phyloP scores from a whole-genome alignment of 1,284 basidiomycete species.

The Tylopilus sp. region DNA sequence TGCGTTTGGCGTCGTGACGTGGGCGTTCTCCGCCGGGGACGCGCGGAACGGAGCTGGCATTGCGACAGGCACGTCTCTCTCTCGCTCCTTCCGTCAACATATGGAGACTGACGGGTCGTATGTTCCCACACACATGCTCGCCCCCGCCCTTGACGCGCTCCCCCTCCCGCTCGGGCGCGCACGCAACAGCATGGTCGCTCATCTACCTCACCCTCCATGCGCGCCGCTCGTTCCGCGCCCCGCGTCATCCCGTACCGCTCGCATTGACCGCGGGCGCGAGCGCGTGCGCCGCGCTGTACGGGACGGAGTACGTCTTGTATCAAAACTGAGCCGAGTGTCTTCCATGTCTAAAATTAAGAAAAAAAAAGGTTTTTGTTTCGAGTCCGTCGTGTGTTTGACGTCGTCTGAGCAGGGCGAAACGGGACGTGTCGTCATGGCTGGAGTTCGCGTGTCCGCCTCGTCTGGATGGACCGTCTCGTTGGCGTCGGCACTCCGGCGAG shows the following conservation, averaged over 20 bases:
- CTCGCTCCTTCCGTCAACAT: neutral
- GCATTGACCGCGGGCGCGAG: slow-evolving; percentile 35
- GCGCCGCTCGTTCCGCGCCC: slow-evolving; percentile 33
- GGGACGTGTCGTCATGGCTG: no score
- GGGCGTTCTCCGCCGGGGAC: slow-evolving; percentile 41
- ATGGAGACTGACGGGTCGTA: neutral
- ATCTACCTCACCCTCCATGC: slow-evolving; percentile 44
- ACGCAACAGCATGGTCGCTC: slow-evolving; percentile 42
- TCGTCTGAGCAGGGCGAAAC: no score
- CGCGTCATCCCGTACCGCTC: slow-evolving; percentile 35
- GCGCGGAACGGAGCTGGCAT: slow-evolving; percentile 44
- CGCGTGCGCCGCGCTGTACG: slow-evolving; percentile 39
- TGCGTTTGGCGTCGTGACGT: slow-evolving; percentile 45
- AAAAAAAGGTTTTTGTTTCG: no score
- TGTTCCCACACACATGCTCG: no score
- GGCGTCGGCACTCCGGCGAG: no score
- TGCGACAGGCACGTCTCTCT: slow-evolving; percentile 35
- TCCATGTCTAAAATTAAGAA: no score
- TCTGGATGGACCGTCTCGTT: no score
- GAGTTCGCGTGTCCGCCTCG: no score
- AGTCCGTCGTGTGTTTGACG: no score
- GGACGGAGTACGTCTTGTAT: slow-evolving; percentile 43
- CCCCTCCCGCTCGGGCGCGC: no score
- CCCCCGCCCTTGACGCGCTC: no score
- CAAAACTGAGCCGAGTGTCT: slow-evolving; percentile 20